phyloP scores from a whole-genome alignment of 2,329 filamentous ascomycete species.

The Lachnellula occidentalis region DNA sequence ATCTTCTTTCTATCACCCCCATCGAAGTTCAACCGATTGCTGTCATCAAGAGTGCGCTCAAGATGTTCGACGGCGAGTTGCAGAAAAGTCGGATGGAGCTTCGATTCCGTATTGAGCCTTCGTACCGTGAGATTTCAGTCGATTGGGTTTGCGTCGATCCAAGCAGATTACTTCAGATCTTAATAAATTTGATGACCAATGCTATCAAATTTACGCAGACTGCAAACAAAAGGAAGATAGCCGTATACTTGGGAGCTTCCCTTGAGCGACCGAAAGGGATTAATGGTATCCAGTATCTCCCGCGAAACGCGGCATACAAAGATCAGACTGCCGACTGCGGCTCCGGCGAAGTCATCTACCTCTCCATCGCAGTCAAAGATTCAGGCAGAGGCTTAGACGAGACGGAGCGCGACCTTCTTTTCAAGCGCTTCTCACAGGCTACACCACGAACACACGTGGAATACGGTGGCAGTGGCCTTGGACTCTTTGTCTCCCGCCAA shows the following conservation, averaged over 20 bases:
- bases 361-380: constrained; percentile 54
- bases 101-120: constrained; percentile 60
- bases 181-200: constrained; percentile 71
- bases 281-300: constrained; percentile 1
- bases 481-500: constrained; percentile 59
- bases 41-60: constrained; percentile 60
- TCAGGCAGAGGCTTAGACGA: constrained; percentile 58
- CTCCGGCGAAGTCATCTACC: constrained; percentile 34
- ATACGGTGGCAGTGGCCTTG: constrained; percentile 59
- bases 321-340: constrained; percentile 19
- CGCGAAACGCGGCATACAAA: background rate
- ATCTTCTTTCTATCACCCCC: constrained; percentile 62
- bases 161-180: constrained; percentile 64
- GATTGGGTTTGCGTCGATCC: constrained; percentile 72
- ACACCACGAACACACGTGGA: constrained; percentile 46
- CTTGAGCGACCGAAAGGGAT: background rate
- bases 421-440: constrained; percentile 64
- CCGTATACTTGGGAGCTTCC: constrained; percentile 40
- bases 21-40: constrained; percentile 61
- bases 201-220: constrained; percentile 59
- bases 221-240: constrained; percentile 51
- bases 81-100: constrained; percentile 65
- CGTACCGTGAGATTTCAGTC: constrained; percentile 56
- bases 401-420: constrained; percentile 59
- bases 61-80: constrained; percentile 73